Evolutionary conservation across 2,329 filamentous ascomycete species (phyloP), one percentile per base, ranked within the genome.

Genomic region (Fusarium stilboides): DNA sequence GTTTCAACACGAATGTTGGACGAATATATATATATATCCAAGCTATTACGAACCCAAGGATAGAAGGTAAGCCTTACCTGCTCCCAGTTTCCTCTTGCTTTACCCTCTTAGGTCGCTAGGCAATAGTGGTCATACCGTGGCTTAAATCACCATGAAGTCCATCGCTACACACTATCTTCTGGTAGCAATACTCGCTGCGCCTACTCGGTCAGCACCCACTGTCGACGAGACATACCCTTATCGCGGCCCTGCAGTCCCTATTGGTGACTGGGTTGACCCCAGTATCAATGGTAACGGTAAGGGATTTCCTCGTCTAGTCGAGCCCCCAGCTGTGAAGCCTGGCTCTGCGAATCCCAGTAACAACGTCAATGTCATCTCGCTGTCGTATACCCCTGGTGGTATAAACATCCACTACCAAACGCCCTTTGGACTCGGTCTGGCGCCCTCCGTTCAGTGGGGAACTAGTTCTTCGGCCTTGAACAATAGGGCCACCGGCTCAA

Each of bases 331-430:
- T 0, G 55, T 58, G 0, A 4, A 14, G 0, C 49, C 55, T 8
- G 39, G 10, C 22, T 31, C 40, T 8, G 15, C 0, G 1, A 19
- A 55, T 2, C 15, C 39, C 5, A 44, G 6, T 15, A 58, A 58
- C 2, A 58, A 58, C 24, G 8, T 58, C 7, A 58, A 55, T 58
- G 49, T 58, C 6, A 58, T 58, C 13, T 58, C 55, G 4, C 12
- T 44, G 1, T 58, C 31, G 3, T 55, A 55, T 6, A 44, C 55
- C 12, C 55, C 55, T 17, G 2, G 26, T 3, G 55, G 55, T 1
- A 58, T 58, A 6, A 58, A 44, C 1, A 55, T 58, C 1, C 49
- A 58, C 7, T 58, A 58, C 3, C 55, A 58, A 5, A 55, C 49
- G 0, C 55, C 55, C 0, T 58, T 55, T 3, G 55, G 55, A 5